Base-by-base conservation (phyloP, 2,329 filamentous ascomycete genomes). In the Ceratocystis albifundus region DNA sequence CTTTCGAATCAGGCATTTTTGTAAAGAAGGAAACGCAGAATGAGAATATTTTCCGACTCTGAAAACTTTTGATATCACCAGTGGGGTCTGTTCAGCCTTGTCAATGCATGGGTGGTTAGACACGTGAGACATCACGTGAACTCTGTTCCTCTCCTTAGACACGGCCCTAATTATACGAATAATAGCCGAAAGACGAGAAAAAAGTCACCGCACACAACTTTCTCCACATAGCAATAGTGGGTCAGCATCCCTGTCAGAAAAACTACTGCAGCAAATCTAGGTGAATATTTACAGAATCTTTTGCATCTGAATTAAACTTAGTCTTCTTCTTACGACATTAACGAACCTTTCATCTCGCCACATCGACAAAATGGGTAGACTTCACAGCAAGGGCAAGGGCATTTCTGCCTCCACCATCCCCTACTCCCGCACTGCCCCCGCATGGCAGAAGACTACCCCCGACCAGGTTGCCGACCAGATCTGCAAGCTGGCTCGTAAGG, bases 341-440 rank as follows among this genome's bases (percentile, higher is more conserved):
- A 68, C 66, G 36, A 59, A 46, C 62, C 57, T 64, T 61, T 67
- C 63, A 55, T 64, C 74, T 73, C 71, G 75, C 74, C 74, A 75
- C 68, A 73, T 76, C 76, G 78, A 75, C 80, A 89, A 80, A 73
- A 96, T 96, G 90, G 90, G 92, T 88, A 88, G 93, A 85, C 88
- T 97, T 88, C 95, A 99, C 88, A 89, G 85, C 86, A 96, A 96
- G 77, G 93, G 94, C 84, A 97, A 97, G 90, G 95, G 94, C 81
- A 99, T 99, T 82, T 91, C 90, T 73, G 81, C 90, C 82, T 96
- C 90, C 71, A 90, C 94, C 76, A 82, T 97, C 80, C 94, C 95
- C 77, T 99, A 97, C 88, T 96, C 90, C 73, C 93, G 94, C 82
- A 87, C 85, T 74, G 79, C 91, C 71, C 93, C 94, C 70, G 85